Percentiles rank a stretch among this genome's conserved stretches.
These are phyloP conservation scores for Penicillium desertorum DNA, from an alignment of 495 filamentous ascomycete species.

Conservation along the genomic window DNA sequence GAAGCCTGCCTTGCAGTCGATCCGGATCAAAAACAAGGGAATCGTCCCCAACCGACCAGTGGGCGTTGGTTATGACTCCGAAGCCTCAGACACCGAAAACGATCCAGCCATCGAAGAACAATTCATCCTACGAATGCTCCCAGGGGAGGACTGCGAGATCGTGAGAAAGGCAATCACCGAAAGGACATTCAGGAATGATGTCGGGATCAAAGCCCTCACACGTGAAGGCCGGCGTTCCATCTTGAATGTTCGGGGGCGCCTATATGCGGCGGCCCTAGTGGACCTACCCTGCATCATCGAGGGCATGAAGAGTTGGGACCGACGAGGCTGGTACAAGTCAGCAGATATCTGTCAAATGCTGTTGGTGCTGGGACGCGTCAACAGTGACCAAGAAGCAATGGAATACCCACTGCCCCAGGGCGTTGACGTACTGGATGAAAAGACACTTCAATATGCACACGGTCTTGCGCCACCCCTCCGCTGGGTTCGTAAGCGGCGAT, in stretches of 20 bases:
- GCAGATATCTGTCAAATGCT: constrained; percentile 97
- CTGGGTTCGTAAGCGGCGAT: constrained; percentile 79
- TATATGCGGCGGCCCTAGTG: constrained; percentile 79
- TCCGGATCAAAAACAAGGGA: constrained; percentile 58
- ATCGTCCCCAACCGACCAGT: constrained; percentile 61
- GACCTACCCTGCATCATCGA: constrained; percentile 92
- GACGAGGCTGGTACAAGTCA: constrained; percentile 86
- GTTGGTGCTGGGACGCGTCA: constrained; percentile 69
- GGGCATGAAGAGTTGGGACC: constrained; percentile 95
- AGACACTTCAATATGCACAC: constrained; percentile 78
- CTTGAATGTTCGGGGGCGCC: constrained; percentile 63
- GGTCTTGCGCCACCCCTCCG: constrained; percentile 91
- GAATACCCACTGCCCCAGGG: constrained; percentile 62
- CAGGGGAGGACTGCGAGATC: constrained; percentile 81
- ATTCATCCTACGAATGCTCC: constrained; percentile 84
- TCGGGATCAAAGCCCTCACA: constrained; percentile 76
- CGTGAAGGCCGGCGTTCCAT: constrained; percentile 71
- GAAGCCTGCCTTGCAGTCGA: constrained; percentile 44
- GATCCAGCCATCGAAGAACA: constrained; percentile 87
- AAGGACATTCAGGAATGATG: constrained; percentile 67
- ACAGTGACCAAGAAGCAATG: constrained; percentile 71
- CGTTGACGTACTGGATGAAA: constrained; percentile 57
- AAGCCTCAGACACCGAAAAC: constrained; percentile 82
- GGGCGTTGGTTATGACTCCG: constrained; percentile 95
- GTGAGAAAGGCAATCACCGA: constrained; percentile 69